These are phyloP conservation scores for Myriangium duriaei DNA, from an alignment of 2,329 filamentous ascomycete genomes.

Conservation along the genomic window DNA sequence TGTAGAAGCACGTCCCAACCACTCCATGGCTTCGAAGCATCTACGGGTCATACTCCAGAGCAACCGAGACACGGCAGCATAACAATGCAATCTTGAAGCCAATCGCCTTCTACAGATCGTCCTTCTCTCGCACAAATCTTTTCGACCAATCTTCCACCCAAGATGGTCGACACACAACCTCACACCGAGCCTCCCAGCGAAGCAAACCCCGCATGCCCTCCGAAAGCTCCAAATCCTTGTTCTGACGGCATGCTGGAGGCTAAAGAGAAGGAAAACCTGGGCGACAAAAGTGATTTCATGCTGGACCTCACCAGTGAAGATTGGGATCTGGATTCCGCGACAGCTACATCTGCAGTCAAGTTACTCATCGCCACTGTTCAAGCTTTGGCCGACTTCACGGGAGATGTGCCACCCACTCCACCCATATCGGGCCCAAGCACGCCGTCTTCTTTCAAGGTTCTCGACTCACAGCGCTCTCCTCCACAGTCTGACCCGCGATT, in stretches of 20 bases:
- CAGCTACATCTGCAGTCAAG: slow-evolving; percentile 62
- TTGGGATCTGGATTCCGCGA: slow-evolving; percentile 61
- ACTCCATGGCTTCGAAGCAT: too few relatives aligned
- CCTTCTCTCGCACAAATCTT: too few relatives aligned
- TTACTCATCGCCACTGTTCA: slow-evolving; percentile 51
- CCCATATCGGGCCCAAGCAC: slow-evolving; percentile 50
- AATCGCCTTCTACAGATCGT: too few relatives aligned
- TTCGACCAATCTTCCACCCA: too few relatives aligned
- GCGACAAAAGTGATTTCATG: slow-evolving; percentile 17
- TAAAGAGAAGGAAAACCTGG: slow-evolving; percentile 9
- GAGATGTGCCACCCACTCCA: slow-evolving; percentile 71
- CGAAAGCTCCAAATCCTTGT: slow-evolving; percentile 9
- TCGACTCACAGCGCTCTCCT: slow-evolving; percentile 14
- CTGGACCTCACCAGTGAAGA: slow-evolving; percentile 23
- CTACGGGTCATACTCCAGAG: too few relatives aligned
- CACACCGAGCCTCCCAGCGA: not conserved
- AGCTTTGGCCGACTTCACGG: slow-evolving; percentile 56
- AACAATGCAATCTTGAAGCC: too few relatives aligned
- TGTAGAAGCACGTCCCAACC: too few relatives aligned
- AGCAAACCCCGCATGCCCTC: slow-evolving; percentile 1
- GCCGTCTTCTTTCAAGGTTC: slow-evolving; percentile 39
- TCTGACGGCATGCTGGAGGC: slow-evolving; percentile 8
- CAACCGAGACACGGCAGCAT: too few relatives aligned
- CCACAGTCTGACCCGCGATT: not conserved
- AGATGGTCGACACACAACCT: not conserved